Conservation (phyloP, 1,139 yeast species). For the Debaryomyces sp. region DNA sequence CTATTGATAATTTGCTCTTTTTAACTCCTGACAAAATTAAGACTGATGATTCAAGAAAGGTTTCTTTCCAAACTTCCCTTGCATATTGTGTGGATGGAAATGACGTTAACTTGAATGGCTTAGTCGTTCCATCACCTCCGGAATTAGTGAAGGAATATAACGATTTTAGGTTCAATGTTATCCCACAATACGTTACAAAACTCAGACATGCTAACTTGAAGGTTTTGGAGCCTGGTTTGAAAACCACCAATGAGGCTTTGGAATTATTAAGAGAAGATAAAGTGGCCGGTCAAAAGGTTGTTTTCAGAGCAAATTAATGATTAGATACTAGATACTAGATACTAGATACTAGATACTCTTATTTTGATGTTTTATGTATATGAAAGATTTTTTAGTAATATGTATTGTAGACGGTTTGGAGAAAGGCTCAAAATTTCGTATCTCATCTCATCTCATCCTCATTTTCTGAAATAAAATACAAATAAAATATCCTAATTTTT, state of each 20-base stretch:
- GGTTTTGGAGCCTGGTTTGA: conserved; percentile 31
- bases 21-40: conserved; percentile 19
- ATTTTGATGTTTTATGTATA: too few species aligned
- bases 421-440: conserved; percentile 2
- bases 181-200: conserved; percentile 20
- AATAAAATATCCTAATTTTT: conserved; percentile 1
- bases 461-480: neutral
- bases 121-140: conserved; percentile 18
- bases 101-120: conserved; percentile 20
- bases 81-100: conserved; percentile 41
- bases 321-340: too few species aligned
- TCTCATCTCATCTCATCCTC: conserved; percentile 8
- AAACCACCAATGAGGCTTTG: conserved; percentile 30
- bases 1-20: conserved; percentile 35
- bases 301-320: conserved; percentile 16
- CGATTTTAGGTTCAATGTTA: conserved; percentile 24
- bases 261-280: conserved; percentile 25
- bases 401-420: neutral
- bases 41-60: conserved; percentile 21
- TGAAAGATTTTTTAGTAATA: neutral
- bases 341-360: too few species aligned
- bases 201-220: conserved; percentile 25
- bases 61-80: conserved; percentile 29
- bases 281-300: conserved; percentile 31
- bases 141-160: conserved; percentile 19